Base-by-base conservation (phyloP, 108 stramenopile species). In the Conticribra guillardii region DNA sequence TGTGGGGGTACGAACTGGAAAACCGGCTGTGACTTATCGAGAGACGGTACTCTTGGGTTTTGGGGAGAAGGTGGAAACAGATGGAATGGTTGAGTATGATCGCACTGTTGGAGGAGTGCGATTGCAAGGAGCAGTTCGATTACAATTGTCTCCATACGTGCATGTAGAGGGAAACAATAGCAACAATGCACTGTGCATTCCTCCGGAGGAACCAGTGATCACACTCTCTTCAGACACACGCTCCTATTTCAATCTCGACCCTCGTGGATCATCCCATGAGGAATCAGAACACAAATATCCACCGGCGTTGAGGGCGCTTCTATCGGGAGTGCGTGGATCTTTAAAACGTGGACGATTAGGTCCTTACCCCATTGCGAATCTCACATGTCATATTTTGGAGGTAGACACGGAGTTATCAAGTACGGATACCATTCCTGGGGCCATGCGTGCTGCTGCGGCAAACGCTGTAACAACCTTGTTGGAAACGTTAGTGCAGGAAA, bases 21-120 rank as follows among this genome's bases (percentile, higher is more conserved):
- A 78, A 50, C 95, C 95, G 2, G 79, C 87, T 3, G 95, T 96
- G 9, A 84, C 95, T 15, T 90, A 90, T 45, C 83, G 90, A 63
- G 95, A 96, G 63, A 89, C 88, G 17, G 69, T 91, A 54, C 68
- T 69, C 33, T 31, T 78, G 15, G 68, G 70, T 26, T 57, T 51
- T n/a, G 71, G 52, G 3, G 80, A 83, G 22, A 65, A 29, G 23
- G 65, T 91, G 21, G 87, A 90, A 56, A 87, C 91, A 2, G 84
- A 73, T 71, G 90, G 92, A 21, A 60, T 93, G 24, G 37, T 90
- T 16, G 76, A 85, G 29, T 91, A 84, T 41, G 90, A 96, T 79
- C 84, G 90, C 26, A 90, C 90, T 0, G 85, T 96, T 22, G 91
- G 91, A 44, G 81, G 76, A 7, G 88, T 89, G 15, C 67, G 89